Percentiles rank a stretch among this genome's conserved stretches.
Conservation (phyloP, 441 rosid species). For the Erysimum pusillum region DNA sequence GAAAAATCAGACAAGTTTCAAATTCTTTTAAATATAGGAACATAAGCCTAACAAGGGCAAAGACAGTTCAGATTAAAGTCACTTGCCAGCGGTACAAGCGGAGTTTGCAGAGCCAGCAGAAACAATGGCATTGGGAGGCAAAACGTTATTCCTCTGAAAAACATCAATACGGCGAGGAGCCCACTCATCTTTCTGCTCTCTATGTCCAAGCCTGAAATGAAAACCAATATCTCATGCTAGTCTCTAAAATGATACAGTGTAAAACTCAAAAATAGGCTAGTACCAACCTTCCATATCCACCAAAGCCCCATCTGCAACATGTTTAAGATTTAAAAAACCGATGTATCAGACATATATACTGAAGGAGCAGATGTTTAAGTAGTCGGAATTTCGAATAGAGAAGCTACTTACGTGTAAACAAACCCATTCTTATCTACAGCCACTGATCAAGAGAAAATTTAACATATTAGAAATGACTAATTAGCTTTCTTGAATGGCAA, state of each 20-base stretch:
- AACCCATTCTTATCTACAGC: constrained; percentile 87
- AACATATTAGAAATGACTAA: constrained; percentile 23
- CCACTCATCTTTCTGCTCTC: constrained; percentile 99
- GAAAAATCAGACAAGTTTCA: constrained; percentile 21
- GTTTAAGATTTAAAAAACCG: constrained; percentile 29
- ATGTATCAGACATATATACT: constrained; percentile 34
- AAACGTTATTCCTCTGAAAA: constrained; percentile 74
- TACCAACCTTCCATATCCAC: constrained; percentile 98
- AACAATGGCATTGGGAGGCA: constrained; percentile 84
- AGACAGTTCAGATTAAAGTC: constrained; percentile 5
- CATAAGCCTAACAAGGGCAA: constrained; percentile 15
- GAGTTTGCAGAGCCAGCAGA: constrained; percentile 91
- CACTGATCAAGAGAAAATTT: constrained; percentile 62
- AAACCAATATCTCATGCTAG: constrained; percentile 34
- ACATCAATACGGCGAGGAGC: constrained; percentile 90
- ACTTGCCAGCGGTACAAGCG: constrained; percentile 92
- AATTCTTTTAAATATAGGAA: background rate
- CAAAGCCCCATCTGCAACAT: constrained; percentile 89
- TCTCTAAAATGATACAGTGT: background rate
- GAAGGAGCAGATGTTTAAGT: constrained; percentile 5
- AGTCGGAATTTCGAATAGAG: constrained; percentile 5
- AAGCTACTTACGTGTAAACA: constrained; percentile 90
- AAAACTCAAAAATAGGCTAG: constrained; percentile 15
- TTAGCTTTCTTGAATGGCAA: constrained; percentile 19
- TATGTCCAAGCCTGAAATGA: constrained; percentile 88